Evolutionary conservation across 129 eudicot species (phyloP), one percentile per base, ranked within the genome.

Genomic region (Centella asiatica): DNA sequence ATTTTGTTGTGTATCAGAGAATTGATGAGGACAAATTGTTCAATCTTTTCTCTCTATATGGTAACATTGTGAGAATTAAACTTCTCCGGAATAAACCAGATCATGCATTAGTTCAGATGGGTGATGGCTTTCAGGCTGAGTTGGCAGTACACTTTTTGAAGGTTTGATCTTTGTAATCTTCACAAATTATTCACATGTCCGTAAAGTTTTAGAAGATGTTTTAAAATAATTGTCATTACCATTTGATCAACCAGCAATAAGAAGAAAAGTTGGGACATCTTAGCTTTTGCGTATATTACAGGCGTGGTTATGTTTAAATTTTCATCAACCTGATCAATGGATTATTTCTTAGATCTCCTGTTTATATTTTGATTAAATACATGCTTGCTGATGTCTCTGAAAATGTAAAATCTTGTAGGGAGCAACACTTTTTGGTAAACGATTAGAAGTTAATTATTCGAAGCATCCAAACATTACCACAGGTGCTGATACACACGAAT

Each of bases 71-170:
- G 60, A 76, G 99, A 69, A 84, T 92, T 72, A 92, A 92, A 75
- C 78, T 84, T 74, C 88, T 92, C 46, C 88, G 95, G 26, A 92
- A 81, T 55, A 92, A 92, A 72, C 99, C 96, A 45, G 96, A 92
- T 80, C 96, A 92, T 76, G 96, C 96, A 17, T 73, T 92, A 39
- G 86, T 92, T 64, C 95, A 92, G 81, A 87, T 92, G 99, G 90
- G 96, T 24, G 96, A 87, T 54, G 99, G 99, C 49, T 87, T 92
- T 69, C 96, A 92, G 78, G 88, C 99, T 40, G 99, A 92, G 74
- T 72, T 92, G 69, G 99, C 96, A 26, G 96, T 92, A 2, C 90
- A 92, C 77, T 92, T 87, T 78, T 57, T 87, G 62, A 92, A 87
- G 99, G 96, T 89, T 18, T 34, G 31, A 26, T 67, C 32, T 52